Conservation (phyloP, 768 basidiomycete genomes). For the Mycena sanguinolenta region DNA sequence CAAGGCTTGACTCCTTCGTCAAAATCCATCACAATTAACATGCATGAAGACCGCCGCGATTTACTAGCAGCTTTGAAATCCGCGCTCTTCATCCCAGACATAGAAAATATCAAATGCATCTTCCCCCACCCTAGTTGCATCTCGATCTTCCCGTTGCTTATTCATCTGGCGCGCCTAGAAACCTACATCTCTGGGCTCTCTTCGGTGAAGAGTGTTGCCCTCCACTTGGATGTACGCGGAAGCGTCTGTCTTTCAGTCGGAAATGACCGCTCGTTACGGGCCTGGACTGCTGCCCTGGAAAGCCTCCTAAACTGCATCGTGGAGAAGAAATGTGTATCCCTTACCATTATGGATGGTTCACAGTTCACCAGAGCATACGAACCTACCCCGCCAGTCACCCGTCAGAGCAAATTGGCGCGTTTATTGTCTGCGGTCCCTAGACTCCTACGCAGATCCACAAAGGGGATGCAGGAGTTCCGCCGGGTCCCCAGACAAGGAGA, state of each 20-base stretch:
- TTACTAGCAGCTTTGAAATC: neutral
- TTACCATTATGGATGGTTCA: neutral
- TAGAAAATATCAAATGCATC: neutral
- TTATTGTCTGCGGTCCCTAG: neutral
- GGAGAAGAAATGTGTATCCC: neutral
- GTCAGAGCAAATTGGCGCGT: neutral
- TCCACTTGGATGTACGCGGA: neutral
- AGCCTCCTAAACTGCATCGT: slow-evolving; percentile 5
- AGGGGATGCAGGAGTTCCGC: neutral
- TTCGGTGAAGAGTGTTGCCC: slow-evolving; percentile 4
- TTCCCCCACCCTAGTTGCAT: slow-evolving; percentile 18
- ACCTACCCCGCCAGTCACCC: neutral
- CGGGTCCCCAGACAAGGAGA: neutral
- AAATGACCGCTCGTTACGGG: neutral
- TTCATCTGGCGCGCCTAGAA: neutral
- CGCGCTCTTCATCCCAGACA: neutral
- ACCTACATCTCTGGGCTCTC: neutral
- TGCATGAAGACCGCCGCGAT: neutral
- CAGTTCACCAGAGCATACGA: slow-evolving; percentile 4
- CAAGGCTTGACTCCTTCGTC: neutral
- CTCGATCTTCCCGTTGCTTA: slow-evolving; percentile 1
- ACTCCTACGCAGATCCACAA: neutral
- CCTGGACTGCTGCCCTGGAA: neutral
- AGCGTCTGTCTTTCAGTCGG: neutral
- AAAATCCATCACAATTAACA: neutral